A percentile compares a stretch with the other conserved stretches of the same genome.
These are phyloP conservation scores for Warburgia ugandensis DNA, from an alignment of 164 flowering plant genomes.

Conservation along the genomic window DNA sequence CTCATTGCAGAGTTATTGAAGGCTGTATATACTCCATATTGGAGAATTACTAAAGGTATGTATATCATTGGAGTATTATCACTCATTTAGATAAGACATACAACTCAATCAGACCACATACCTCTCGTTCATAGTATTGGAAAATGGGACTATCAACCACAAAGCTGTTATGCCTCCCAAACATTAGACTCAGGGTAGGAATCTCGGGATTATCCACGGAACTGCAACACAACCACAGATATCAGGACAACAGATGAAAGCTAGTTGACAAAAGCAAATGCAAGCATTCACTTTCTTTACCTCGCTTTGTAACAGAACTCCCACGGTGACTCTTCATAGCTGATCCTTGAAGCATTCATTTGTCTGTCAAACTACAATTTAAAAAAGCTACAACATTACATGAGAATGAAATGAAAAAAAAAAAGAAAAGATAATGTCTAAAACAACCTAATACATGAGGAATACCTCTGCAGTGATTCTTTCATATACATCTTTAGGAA, in stretches of 20 bases:
- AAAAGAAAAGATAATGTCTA: not conserved
- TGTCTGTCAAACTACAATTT: constrained; percentile 60
- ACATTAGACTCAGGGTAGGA: constrained; percentile 53
- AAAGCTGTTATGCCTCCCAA: constrained; percentile 58
- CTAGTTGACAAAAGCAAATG: not conserved
- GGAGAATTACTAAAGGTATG: too few relatives aligned
- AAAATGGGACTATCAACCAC: constrained; percentile 54
- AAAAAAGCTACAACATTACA: not conserved
- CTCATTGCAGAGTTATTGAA: too few relatives aligned
- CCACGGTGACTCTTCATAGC: constrained; percentile 61
- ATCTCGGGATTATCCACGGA: constrained; percentile 32
- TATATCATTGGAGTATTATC: not conserved
- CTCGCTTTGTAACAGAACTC: constrained; percentile 78
- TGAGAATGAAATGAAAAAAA: not conserved
- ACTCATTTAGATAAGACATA: not conserved
- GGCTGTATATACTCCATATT: too few relatives aligned
- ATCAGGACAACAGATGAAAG: constrained; percentile 2
- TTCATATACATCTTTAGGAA: constrained; percentile 53
- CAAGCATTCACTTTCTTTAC: constrained; percentile 18
- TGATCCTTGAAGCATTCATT: constrained; percentile 45
- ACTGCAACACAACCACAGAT: constrained; percentile 23
- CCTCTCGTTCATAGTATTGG: constrained; percentile 41
- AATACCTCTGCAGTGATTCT: constrained; percentile 57
- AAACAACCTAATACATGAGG: not conserved
- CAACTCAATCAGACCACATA: constrained; percentile 12